Evolutionary conservation across 345 rosid species (phyloP), one percentile per base, ranked within the genome.

Genomic region (Syzygium oleosum): DNA sequence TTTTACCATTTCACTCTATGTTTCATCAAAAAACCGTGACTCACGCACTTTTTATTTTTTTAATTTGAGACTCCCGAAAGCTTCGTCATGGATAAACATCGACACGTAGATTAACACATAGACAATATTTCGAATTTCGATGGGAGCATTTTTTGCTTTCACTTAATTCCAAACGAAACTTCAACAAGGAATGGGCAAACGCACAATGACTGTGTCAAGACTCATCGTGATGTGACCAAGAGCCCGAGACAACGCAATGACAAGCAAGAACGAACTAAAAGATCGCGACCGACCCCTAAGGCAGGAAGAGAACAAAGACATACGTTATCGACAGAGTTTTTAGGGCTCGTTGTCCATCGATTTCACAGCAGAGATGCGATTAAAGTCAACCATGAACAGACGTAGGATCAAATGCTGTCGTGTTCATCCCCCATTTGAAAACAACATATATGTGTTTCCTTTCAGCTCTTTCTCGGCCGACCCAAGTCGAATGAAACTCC

Each of bases 31-130:
- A 29, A 15, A 31, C 22, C 8, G 3, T 8, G 22, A 54, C 56
- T 19, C 22, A 7, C 0, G 1, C 0, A 15, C 21, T 1, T 65
- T 29, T 15, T 55, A 14, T 52, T 56, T 23, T 23, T 22, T 22
- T 7, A 31, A 29, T 65, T 29, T 1, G 17, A 15, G 56, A 53
- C 22, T 0, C 7, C 22, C 0, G 8, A 53, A 53, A 53, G 0
- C 4, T 55, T 68, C 43, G 17, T 68, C 1, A 16, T 31, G 43
- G 43, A 65, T 17, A 17, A 31, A 34, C 79, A 5, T 68, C 3
- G 46, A 73, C 80, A 17, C 43, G 6, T 9, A 10, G 22, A 68
- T 68, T 4, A 68, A 68, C 79, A 10, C 9, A 16, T 31, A 38
- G 22, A 21, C 79, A 68, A 7, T 8, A 31, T 31, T 31, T 38